Evolutionary conservation across 257 asterid genomes (phyloP).

Genomic region (Fraxinus anomala): DNA sequence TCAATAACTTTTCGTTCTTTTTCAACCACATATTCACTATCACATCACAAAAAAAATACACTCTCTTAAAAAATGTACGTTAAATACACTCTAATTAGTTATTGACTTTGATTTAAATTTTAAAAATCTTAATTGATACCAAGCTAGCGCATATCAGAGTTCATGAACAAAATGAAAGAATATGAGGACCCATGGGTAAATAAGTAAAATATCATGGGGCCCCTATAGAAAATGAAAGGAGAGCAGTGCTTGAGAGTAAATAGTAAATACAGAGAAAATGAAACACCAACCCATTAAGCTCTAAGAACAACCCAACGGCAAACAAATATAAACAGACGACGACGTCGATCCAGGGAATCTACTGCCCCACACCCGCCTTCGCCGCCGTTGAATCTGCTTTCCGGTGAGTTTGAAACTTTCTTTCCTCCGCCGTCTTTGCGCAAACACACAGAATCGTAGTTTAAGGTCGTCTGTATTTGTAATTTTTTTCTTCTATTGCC

Average conservation of each 20-base stretch:
- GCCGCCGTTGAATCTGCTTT: slow-evolving; percentile 37
- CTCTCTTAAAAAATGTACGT: no score
- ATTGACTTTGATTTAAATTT: no score
- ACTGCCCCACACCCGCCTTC: slow-evolving; percentile 28
- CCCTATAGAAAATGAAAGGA: not conserved
- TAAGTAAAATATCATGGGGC: no score
- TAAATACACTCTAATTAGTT: no score
- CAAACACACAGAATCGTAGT: not conserved
- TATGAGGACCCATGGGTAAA: no score
- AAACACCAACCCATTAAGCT: not conserved
- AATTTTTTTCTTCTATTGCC: slow-evolving; percentile 9
- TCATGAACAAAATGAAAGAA: no score
- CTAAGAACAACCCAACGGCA: not conserved
- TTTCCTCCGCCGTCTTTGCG: not conserved
- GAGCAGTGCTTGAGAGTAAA: not conserved
- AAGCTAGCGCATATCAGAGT: no score
- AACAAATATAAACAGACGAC: not conserved
- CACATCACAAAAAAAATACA: no score
- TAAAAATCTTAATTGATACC: no score
- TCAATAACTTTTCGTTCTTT: no score
- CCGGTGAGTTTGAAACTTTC: slow-evolving; percentile 27
- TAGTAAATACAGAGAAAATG: not conserved
- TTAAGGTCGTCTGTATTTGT: not conserved
- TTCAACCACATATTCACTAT: no score
- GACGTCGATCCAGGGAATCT: slow-evolving; percentile 22